Evolutionary conservation across 176 grass and related monocot genomes (phyloP).

Genomic region (Musa beccarii): DNA sequence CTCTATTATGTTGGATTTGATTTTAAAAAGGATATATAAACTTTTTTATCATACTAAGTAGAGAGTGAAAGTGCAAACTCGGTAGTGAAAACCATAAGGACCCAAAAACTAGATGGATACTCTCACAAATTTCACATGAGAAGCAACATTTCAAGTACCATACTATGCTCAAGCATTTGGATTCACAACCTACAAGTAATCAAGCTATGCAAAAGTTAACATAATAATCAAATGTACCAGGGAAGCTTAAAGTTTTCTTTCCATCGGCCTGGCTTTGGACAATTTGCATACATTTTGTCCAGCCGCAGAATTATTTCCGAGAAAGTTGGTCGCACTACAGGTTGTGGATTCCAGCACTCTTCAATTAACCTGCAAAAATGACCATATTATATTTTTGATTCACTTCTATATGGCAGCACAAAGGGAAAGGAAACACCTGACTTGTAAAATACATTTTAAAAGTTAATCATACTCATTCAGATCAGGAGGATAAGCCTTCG

Average conservation of each 20-base stretch:
- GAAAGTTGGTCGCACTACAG: conserved; percentile 53
- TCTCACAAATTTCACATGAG: background rate
- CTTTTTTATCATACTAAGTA: too few species aligned
- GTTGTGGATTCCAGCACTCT: conserved; percentile 76
- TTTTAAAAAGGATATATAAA: too few species aligned
- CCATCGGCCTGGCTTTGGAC: conserved; percentile 55
- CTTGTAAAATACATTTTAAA: too few species aligned
- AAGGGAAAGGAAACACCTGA: background rate
- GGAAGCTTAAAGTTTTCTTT: conserved; percentile 77
- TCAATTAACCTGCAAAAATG: conserved; percentile 60
- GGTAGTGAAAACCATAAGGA: too few species aligned
- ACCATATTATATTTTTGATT: background rate
- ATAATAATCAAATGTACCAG: conserved; percentile 33
- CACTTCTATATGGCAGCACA: background rate
- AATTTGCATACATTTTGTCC: conserved; percentile 42
- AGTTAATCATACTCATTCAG: conserved; percentile 38
- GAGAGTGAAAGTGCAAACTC: too few species aligned
- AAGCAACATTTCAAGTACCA: background rate
- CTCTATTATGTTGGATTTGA: too few species aligned
- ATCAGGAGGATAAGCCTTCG: conserved; percentile 51
- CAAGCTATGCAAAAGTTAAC: background rate
- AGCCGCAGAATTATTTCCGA: conserved; percentile 75
- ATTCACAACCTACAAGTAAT: too few species aligned
- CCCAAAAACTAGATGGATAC: too few species aligned
- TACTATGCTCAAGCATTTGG: too few species aligned